These are phyloP conservation scores for Craspedostauros australis DNA, from an alignment of 108 stramenopile species.

Conservation along the genomic window DNA sequence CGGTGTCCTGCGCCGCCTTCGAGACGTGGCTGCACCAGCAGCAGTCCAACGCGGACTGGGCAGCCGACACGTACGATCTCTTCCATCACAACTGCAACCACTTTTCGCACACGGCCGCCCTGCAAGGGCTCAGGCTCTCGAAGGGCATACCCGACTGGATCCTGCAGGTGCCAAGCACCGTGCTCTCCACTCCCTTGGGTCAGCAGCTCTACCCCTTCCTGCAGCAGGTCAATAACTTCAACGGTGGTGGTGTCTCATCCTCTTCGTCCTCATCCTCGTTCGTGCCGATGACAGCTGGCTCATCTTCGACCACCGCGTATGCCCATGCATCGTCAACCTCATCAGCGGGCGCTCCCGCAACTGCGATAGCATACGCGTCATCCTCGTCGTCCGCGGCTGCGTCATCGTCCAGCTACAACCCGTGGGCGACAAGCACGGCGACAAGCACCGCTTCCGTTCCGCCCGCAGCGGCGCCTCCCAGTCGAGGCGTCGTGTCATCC, in stretches of 20 bases:
- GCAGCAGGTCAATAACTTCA: slow-evolving; percentile 45
- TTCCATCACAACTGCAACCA: slow-evolving; percentile 67
- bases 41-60: slow-evolving; percentile 25
- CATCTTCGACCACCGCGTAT: slow-evolving; percentile 21
- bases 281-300: not conserved
- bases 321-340: not conserved
- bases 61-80: slow-evolving; percentile 48
- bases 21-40: slow-evolving; percentile 49
- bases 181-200: slow-evolving; percentile 69
- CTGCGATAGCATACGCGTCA: slow-evolving; percentile 3
- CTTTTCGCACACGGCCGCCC: slow-evolving; percentile 61
- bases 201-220: slow-evolving; percentile 65
- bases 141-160: slow-evolving; percentile 61
- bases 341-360: slow-evolving; percentile 1
- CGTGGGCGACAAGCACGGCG: slow-evolving; percentile 36
- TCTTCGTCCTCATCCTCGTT: not conserved
- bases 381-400: not conserved
- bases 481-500: too few species aligned
- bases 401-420: too few species aligned
- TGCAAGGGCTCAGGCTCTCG: slow-evolving; percentile 36
- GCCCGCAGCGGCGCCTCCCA: too few species aligned
- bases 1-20: slow-evolving; percentile 44
- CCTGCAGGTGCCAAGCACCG: slow-evolving; percentile 50
- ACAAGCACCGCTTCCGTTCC: slow-evolving; percentile 5
- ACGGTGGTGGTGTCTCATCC: slow-evolving; percentile 7